These are phyloP conservation scores for Ochetophila trinervis DNA, from an alignment of 306 rosid genomes.

Conservation along the genomic window DNA sequence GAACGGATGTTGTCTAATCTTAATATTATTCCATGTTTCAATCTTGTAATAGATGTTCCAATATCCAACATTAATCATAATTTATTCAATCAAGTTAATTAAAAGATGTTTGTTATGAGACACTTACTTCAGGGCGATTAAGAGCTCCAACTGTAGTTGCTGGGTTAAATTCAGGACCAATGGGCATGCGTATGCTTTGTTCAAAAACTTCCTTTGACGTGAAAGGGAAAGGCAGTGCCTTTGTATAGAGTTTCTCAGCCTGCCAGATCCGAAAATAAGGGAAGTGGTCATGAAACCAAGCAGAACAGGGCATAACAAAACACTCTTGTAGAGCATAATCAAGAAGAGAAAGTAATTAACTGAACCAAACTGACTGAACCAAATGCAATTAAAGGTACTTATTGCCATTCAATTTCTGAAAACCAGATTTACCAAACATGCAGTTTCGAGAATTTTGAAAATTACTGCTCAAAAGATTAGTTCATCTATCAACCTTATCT, in stretches of 20 bases:
- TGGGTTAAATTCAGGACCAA: slow-evolving; percentile 96
- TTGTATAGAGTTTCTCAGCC: slow-evolving; percentile 87
- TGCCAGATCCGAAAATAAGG: slow-evolving; percentile 38
- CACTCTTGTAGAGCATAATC: background rate
- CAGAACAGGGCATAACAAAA: background rate
- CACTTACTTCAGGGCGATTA: slow-evolving; percentile 83
- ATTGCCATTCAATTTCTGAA: too few relatives aligned
- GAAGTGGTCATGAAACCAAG: slow-evolving; percentile 8
- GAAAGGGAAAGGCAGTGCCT: slow-evolving; percentile 70
- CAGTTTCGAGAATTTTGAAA: too few relatives aligned
- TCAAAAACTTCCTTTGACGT: slow-evolving; percentile 74
- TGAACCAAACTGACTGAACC: too few relatives aligned
- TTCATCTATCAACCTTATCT: too few relatives aligned
- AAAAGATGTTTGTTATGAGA: slow-evolving; percentile 7
- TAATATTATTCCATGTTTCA: too few relatives aligned
- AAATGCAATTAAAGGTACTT: too few relatives aligned
- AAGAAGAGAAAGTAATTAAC: background rate
- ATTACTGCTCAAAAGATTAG: too few relatives aligned
- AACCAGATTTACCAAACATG: too few relatives aligned
- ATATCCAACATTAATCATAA: background rate
- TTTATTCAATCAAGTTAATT: slow-evolving; percentile 11
- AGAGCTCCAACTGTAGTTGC: slow-evolving; percentile 62
- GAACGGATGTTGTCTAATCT: too few relatives aligned
- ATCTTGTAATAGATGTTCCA: background rate
- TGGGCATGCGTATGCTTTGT: slow-evolving; percentile 79